A percentile compares a stretch with the other conserved stretches of the same genome.
phyloP scores from a whole-genome alignment of 2,329 filamentous ascomycete species.

The Neonectria punicea region DNA sequence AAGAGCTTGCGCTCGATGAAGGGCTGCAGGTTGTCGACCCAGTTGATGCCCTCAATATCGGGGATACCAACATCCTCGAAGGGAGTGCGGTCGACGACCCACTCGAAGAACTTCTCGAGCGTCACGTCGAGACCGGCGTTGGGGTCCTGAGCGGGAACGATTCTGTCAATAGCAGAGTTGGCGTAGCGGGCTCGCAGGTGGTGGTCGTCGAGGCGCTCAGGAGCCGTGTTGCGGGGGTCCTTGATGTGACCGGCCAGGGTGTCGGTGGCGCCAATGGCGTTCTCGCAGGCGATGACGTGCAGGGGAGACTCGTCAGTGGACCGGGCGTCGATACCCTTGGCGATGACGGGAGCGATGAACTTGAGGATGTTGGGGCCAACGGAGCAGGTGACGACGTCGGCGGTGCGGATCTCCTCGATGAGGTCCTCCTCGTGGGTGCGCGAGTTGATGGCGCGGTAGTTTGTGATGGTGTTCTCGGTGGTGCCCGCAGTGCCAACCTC shows the following conservation, averaged over 20 bases:
- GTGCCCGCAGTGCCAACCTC: slow-evolving; percentile 90
- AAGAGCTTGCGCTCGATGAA: slow-evolving; percentile 99
- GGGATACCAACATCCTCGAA: slow-evolving; percentile 76
- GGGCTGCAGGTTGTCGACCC: slow-evolving; percentile 89
- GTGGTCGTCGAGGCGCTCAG: slow-evolving; percentile 74
- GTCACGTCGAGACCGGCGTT: slow-evolving; percentile 87
- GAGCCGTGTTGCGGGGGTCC: slow-evolving; percentile 75
- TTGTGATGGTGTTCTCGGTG: slow-evolving; percentile 83
- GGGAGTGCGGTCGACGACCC: slow-evolving; percentile 91
- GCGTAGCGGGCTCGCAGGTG: slow-evolving; percentile 85
- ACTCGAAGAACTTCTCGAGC: slow-evolving; percentile 99
- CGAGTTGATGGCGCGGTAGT: slow-evolving; percentile 98
- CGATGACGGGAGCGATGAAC: slow-evolving; percentile 95
- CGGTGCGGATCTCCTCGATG: slow-evolving; percentile 84
- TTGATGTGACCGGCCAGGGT: slow-evolving; percentile 86
- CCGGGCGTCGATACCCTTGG: slow-evolving; percentile 88
- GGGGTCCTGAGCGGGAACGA: slow-evolving; percentile 89
- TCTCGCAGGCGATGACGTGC: slow-evolving; percentile 97
- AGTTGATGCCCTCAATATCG: slow-evolving; percentile 87
- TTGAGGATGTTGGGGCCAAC: slow-evolving; percentile 96
- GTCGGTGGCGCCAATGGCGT: slow-evolving; percentile 94
- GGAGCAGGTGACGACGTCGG: slow-evolving; percentile 94
- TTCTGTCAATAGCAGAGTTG: slow-evolving; percentile 98
- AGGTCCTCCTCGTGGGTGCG: slow-evolving; percentile 84
- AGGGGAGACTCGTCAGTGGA: slow-evolving; percentile 73